Evolutionary conservation across 108 stramenopile genomes (phyloP).

Genomic region (Thalassiosira profunda): DNA sequence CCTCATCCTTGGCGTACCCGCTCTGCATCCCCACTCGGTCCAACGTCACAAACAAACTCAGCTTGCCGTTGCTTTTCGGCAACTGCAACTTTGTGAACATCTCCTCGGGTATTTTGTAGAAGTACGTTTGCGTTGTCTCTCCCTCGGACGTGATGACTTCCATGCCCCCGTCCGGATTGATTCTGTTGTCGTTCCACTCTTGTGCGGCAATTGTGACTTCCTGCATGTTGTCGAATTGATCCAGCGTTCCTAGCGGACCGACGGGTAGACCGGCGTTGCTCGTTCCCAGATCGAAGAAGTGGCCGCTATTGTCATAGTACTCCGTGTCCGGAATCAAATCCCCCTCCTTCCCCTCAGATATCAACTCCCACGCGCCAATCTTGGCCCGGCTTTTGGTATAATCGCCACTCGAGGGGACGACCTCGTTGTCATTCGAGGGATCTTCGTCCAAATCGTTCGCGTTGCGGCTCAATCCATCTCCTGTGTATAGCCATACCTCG

Average conservation of each 20-base stretch:
- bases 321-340: background rate
- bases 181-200: background rate
- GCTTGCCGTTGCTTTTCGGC: background rate
- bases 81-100: background rate
- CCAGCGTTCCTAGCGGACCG: background rate
- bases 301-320: background rate
- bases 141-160: background rate
- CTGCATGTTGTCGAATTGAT: background rate
- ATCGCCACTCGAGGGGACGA: constrained; percentile 2
- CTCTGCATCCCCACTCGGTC: background rate
- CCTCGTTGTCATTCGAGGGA: background rate
- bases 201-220: background rate
- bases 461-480: background rate
- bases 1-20: background rate
- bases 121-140: background rate
- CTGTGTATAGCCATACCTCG: constrained; percentile 5
- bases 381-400: background rate
- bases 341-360: background rate
- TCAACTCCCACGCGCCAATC: background rate
- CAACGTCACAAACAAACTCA: background rate
- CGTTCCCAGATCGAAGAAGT: background rate
- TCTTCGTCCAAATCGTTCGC: constrained; percentile 1
- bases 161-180: background rate
- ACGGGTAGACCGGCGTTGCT: background rate
- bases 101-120: constrained; percentile 4